Evolutionary conservation across 345 rosid genomes (phyloP).

Genomic region (Orychophragmus violaceus): DNA sequence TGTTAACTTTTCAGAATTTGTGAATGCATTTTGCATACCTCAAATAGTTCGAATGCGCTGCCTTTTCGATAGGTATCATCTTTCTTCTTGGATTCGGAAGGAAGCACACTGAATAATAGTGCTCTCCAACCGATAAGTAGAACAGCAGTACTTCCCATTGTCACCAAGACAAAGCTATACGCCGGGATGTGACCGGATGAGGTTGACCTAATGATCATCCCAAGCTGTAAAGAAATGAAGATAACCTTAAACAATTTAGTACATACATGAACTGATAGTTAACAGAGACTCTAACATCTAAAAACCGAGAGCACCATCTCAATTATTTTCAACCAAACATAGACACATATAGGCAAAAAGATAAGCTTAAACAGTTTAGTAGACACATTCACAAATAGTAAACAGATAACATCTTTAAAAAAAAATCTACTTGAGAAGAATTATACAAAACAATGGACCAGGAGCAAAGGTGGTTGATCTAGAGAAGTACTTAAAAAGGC

Average conservation of each 20-base stretch:
- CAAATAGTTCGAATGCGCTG: constrained; percentile 83
- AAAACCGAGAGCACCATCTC: not conserved
- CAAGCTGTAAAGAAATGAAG: constrained; percentile 40
- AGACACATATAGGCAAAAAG: not conserved
- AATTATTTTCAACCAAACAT: not conserved
- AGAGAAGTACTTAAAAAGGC: not conserved
- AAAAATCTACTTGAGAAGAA: not conserved
- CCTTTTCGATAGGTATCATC: constrained; percentile 65
- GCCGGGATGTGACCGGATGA: constrained; percentile 54
- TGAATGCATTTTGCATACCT: constrained; percentile 39
- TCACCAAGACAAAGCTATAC: constrained; percentile 48
- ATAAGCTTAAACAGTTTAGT: not conserved
- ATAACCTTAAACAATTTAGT: not conserved
- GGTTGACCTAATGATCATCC: constrained; percentile 47
- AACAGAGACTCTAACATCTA: not conserved
- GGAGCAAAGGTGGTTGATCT: not conserved
- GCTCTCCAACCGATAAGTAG: constrained; percentile 76
- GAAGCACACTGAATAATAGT: constrained; percentile 46
- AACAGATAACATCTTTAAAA: constrained; percentile 1
- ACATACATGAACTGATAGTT: not conserved
- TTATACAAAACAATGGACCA: not conserved
- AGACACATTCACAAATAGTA: not conserved
- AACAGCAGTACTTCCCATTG: constrained; percentile 70
- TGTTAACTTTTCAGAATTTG: not conserved
- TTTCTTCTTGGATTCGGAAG: constrained; percentile 49